Base-by-base conservation (phyloP, 2,329 filamentous ascomycete species). In the Hymenoscyphus repandus region DNA sequence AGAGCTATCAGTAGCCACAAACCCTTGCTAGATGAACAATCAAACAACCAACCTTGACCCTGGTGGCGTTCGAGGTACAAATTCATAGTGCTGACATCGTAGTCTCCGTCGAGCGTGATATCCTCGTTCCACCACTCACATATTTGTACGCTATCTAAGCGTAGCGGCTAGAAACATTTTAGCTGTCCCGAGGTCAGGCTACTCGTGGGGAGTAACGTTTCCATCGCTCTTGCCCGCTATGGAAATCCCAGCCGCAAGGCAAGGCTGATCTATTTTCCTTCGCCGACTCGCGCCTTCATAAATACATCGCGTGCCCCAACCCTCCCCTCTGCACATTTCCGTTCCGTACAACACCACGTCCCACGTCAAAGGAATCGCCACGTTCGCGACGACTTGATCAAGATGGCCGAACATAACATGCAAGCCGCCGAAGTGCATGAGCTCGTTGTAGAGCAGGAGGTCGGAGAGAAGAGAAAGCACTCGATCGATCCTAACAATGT, bases 331-430 rank as follows among this genome's bases (percentile, higher is more conserved):
- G 9, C 32, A 9, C 32, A 3, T 37, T 9, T 13, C 15, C 10
- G 4, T 9, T 17, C 34, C 34, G 34, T 37, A 3, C 34, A 37
- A 17, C 34, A 37, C 10, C 34, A 37, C 12, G 4, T 37, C 34
- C 5, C 34, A 3, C 34, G 22, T 45, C 2, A 12, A 37, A 31
- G 7, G 40, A 12, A 7, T 27, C n/a, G 27, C 41, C 30, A 31
- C 20, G 10, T 37, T 5, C 30, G 32, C 30, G n/a, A 45, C n/a
- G 10, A 22, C 10, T 37, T 40, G 15, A 12, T 45, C 52, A 55
- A 52, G 6, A 58, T 55, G 55, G 41, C 51, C 38, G 55, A 58
- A 52, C 55, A 56, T 34, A 44, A 58, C 41, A 58, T 58, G 55
- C 50, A 57, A 18, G 51, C 50, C 11, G 53, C 53, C 3, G 55